A percentile compares a stretch with the other conserved stretches of the same genome.
Evolutionary conservation across 2,329 filamentous ascomycete genomes (phyloP).

Genomic region (Chaetomium sp.): DNA sequence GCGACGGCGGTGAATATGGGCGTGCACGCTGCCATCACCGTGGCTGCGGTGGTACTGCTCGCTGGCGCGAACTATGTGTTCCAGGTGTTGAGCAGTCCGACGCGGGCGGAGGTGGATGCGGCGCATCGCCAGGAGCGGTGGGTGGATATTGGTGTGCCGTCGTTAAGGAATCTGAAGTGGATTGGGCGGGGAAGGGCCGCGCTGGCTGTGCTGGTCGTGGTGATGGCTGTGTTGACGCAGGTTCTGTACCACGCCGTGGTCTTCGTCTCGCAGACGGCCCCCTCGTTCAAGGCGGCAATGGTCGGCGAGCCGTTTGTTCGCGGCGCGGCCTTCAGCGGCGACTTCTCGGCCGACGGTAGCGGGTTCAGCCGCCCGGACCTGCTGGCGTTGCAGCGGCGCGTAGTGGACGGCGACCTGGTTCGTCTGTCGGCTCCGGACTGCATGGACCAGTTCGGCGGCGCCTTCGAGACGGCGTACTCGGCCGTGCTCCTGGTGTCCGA

Average conservation of each 20-base stretch:
- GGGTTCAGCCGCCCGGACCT: slow-evolving; percentile 31
- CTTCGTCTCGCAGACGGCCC: slow-evolving; percentile 34
- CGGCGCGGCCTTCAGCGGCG: slow-evolving; percentile 34
- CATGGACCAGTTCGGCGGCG: slow-evolving; percentile 27
- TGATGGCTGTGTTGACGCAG: slow-evolving; percentile 39
- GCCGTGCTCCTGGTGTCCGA: slow-evolving; percentile 32
- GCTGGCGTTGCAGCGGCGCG: slow-evolving; percentile 31
- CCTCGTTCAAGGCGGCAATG: slow-evolving; percentile 30
- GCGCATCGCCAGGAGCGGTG: slow-evolving; percentile 42
- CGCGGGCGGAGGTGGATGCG: slow-evolving; percentile 39
- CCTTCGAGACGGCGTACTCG: slow-evolving; percentile 29
- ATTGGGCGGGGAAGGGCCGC: slow-evolving; percentile 37
- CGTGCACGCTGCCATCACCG: slow-evolving; percentile 40
- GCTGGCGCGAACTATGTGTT: slow-evolving; percentile 47
- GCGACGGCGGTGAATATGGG: slow-evolving; percentile 35
- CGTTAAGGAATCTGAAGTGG: slow-evolving; percentile 41
- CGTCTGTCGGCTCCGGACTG: slow-evolving; percentile 30
- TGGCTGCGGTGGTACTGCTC: slow-evolving; percentile 38
- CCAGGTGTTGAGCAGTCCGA: slow-evolving; percentile 49
- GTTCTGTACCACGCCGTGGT: slow-evolving; percentile 45
- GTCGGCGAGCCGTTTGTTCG: slow-evolving; percentile 32
- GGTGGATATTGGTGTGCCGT: slow-evolving; percentile 50
- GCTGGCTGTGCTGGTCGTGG: slow-evolving; percentile 35
- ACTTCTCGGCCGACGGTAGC: slow-evolving; percentile 30
- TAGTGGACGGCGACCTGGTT: slow-evolving; percentile 25